Conservation (phyloP, 176 grass and related monocot species). For the Saccharum officinarum region DNA sequence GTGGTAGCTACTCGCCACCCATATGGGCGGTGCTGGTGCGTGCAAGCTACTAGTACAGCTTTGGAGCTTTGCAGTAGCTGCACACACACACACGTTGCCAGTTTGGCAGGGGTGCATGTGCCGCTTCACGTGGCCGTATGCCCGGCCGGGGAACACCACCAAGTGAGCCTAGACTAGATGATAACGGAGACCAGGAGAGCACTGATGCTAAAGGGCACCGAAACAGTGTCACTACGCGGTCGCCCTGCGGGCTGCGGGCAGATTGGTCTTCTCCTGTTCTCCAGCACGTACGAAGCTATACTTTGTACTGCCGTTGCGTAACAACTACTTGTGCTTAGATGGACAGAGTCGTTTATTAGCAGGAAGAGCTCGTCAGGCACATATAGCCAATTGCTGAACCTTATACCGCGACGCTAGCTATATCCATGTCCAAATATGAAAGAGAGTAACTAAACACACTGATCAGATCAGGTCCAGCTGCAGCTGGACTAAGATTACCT, state of each 20-base stretch:
- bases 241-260: no score
- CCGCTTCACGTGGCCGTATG: slow-evolving; percentile 32
- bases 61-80: slow-evolving; percentile 6
- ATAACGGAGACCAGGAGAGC: background rate
- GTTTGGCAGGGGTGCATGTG: slow-evolving; percentile 25
- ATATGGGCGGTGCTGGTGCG: background rate
- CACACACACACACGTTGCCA: background rate
- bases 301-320: no score
- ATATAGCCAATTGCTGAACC: no score
- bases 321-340: no score
- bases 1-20: background rate
- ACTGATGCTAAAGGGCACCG: background rate
- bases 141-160: background rate
- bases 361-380: no score
- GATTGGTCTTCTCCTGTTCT: no score
- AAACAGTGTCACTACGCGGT: background rate
- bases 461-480: no score
- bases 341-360: no score
- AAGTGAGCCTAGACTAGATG: background rate
- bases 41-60: background rate
- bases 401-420: no score
- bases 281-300: no score
- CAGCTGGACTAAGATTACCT: background rate
- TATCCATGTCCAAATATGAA: no score
- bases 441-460: no score